These are phyloP conservation scores for Mucor velutinosus DNA, from an alignment of 371 early-diverging fungal species.

Conservation along the genomic window DNA sequence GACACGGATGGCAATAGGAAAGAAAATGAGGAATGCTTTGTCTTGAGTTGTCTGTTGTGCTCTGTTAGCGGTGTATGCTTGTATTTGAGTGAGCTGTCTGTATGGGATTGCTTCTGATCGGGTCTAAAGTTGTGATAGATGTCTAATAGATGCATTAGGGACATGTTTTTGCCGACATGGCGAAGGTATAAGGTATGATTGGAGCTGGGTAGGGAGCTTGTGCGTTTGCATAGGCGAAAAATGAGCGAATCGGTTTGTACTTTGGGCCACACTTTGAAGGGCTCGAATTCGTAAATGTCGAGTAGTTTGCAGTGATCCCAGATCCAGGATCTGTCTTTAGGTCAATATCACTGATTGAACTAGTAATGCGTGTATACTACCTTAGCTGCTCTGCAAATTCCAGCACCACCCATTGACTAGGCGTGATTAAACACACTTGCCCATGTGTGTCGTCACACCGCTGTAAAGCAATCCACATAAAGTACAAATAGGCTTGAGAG, in stretches of 20 bases:
- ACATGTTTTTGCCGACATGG: constrained; percentile 8
- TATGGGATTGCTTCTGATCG: constrained; percentile 9
- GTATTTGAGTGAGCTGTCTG: constrained; percentile 4
- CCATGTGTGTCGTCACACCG: constrained; percentile 41
- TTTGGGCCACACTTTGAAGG: constrained; percentile 68
- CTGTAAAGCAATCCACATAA: constrained; percentile 51
- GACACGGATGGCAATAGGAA: constrained; percentile 51
- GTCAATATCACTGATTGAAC: not conserved
- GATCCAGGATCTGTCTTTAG: constrained; percentile 52
- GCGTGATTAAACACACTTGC: constrained; percentile 50
- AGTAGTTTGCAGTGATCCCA: constrained; percentile 57
- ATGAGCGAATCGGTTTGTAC: constrained; percentile 70
- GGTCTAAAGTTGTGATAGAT: constrained; percentile 8
- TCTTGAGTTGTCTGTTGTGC: not conserved
- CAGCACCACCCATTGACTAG: constrained; percentile 67
- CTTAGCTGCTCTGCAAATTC: constrained; percentile 63
- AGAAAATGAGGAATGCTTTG: constrained; percentile 44
- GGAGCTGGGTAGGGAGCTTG: constrained; percentile 22
- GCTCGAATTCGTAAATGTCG: constrained; percentile 65
- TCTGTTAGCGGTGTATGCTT: constrained; percentile 7
- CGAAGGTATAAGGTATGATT: constrained; percentile 21
- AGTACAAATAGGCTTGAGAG: constrained; percentile 49
- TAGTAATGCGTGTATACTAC: constrained; percentile 12
- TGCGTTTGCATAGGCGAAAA: constrained; percentile 49
- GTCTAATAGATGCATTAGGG: constrained; percentile 6